These are phyloP conservation scores for Xylariomycetidae sp. DNA, from an alignment of 2,329 filamentous ascomycete genomes.

Conservation along the genomic window DNA sequence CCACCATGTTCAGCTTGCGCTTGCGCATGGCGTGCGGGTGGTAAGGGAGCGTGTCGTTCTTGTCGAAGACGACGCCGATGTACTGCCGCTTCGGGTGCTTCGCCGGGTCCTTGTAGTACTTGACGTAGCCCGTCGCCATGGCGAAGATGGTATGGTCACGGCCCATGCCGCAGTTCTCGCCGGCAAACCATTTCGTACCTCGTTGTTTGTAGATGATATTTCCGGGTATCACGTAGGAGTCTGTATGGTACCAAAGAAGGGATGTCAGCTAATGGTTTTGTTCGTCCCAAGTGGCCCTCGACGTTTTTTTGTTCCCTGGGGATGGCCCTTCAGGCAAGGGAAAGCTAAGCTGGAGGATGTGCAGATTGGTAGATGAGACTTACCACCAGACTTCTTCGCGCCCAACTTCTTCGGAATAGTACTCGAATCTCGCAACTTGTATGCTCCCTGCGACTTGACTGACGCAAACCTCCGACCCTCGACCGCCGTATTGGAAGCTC, in stretches of 20 bases:
- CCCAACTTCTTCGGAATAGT: slow-evolving; percentile 77
- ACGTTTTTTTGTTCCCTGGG: too few relatives aligned
- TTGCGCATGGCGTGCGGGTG: slow-evolving; percentile 68
- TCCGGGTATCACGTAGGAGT: slow-evolving; percentile 88
- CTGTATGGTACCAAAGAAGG: slow-evolving; percentile 39
- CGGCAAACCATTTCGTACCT: slow-evolving; percentile 89
- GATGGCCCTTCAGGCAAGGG: too few relatives aligned
- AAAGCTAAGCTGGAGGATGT: too few relatives aligned
- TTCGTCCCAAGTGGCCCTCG: too few relatives aligned
- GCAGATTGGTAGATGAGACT: too few relatives aligned
- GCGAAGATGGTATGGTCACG: slow-evolving; percentile 96
- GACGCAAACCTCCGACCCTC: slow-evolving; percentile 51
- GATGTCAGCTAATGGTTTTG: slow-evolving; percentile 1
- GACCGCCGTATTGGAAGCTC: slow-evolving; percentile 33
- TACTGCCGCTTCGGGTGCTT: slow-evolving; percentile 84
- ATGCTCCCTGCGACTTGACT: slow-evolving; percentile 62
- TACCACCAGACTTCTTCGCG: slow-evolving; percentile 87
- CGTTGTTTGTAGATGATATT: slow-evolving; percentile 98
- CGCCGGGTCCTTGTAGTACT: slow-evolving; percentile 88
- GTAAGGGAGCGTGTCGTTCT: slow-evolving; percentile 73
- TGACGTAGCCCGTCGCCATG: slow-evolving; percentile 80
- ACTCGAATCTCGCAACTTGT: slow-evolving; percentile 59
- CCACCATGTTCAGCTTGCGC: slow-evolving; percentile 71
- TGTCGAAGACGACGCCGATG: slow-evolving; percentile 88
- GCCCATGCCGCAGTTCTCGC: slow-evolving; percentile 92